Percentiles rank a stretch among this genome's conserved stretches.
phyloP scores from a whole-genome alignment of 2,329 filamentous ascomycete genomes.

The Apiospora phragmitis region DNA sequence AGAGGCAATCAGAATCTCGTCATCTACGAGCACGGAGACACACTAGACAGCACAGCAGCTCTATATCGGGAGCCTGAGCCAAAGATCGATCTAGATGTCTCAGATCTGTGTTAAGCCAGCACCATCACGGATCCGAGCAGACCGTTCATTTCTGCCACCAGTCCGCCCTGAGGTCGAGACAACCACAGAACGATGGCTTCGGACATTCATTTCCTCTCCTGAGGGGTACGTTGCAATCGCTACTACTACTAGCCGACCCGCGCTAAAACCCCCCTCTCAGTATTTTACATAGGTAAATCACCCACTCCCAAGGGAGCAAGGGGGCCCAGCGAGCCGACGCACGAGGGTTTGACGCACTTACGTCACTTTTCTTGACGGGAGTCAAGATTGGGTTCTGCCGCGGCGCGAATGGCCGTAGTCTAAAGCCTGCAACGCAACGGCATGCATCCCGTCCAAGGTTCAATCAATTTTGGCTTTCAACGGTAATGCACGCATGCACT shows the following conservation, averaged over 20 bases:
- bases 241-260: neutral
- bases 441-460: neutral
- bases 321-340: neutral
- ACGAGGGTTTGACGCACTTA: neutral
- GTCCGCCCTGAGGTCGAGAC: neutral
- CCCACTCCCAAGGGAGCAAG: neutral
- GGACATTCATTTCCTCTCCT: neutral
- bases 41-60: neutral
- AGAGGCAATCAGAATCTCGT: neutral
- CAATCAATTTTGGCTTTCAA: neutral
- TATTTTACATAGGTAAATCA: neutral
- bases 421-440: neutral
- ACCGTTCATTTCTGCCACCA: neutral
- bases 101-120: neutral
- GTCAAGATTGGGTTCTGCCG: neutral
- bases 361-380: neutral
- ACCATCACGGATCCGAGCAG: neutral
- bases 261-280: neutral
- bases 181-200: neutral
- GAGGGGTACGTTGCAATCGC: neutral
- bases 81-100: constrained; percentile 8
- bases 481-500: neutral
- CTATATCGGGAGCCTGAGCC: constrained; percentile 5
- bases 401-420: neutral
- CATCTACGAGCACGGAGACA: neutral